These are phyloP conservation scores for Debaryomyces sp. DNA, from an alignment of 1,139 yeast species.

Conservation along the genomic window DNA sequence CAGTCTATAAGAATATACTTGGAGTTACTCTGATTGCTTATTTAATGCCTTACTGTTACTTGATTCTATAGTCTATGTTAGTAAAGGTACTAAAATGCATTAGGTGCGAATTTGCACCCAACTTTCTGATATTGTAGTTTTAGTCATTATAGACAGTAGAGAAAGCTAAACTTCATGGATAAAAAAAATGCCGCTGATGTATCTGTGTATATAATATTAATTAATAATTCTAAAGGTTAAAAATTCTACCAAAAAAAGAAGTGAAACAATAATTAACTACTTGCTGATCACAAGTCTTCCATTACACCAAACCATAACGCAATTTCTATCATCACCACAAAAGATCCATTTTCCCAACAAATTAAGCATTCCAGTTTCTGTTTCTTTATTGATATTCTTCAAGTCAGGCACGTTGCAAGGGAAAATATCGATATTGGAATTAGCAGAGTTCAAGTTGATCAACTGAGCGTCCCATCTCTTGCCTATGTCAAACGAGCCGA, in stretches of 20 bases:
- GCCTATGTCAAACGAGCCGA: conserved; percentile 77
- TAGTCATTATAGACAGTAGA: too few relatives aligned
- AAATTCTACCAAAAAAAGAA: background rate
- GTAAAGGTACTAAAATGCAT: too few relatives aligned
- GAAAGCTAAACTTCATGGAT: background rate
- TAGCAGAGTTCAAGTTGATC: conserved; percentile 56
- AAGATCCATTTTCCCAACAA: conserved; percentile 90
- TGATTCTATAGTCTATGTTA: too few relatives aligned
- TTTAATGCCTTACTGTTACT: too few relatives aligned
- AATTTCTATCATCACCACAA: conserved; percentile 91
- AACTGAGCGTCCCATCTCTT: conserved; percentile 85
- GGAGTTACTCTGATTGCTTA: too few relatives aligned
- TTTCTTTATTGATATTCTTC: conserved; percentile 3
- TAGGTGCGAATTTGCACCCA: background rate
- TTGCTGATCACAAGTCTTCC: conserved; percentile 64
- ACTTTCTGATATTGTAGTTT: background rate
- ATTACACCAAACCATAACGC: conserved; percentile 77
- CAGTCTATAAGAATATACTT: too few relatives aligned
- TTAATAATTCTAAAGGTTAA: background rate
- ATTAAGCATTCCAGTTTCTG: conserved; percentile 43
- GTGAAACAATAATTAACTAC: conserved; percentile 3
- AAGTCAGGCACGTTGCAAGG: conserved; percentile 57
- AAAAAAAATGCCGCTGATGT: background rate
- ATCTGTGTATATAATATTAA: background rate
- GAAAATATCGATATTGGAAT: conserved; percentile 72